Base-by-base conservation (phyloP, 805 yeast species). In the Torulaspora maleeae region DNA sequence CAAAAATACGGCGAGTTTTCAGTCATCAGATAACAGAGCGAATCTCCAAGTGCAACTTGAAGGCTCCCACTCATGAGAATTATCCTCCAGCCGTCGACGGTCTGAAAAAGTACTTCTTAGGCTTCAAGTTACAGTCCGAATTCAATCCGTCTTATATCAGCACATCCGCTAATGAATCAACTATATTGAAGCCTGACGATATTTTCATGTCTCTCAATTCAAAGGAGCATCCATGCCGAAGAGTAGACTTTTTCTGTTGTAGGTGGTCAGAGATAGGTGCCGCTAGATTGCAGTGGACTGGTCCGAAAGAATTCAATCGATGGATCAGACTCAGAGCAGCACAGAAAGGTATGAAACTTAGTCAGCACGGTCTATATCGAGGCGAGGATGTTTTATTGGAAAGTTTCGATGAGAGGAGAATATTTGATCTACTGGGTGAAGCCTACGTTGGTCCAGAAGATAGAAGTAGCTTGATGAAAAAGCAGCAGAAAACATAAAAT, bases 261-360 rank as follows among this genome's bases (percentile, higher is more conserved):
- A 55, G 48, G 43, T 64, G 63, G 62, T 54, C 60, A 3, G 63
- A 61, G 47, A 35, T 61, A 22, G 68, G 67, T n/a, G 59, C 67
- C 2, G 53, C 58, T 3, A 52, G 59, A 46, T 28, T 64, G n/a
- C 66, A 64, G 29, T 64, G 58, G 50, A 60, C 59, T 0, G 68
- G 68, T 3, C 58, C 65, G 7, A 53, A 51, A 16, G 67, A 63
- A 41, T 63, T 58, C 35, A 64, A 60, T 41, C 55, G 65, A 32
- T 56, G 60, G 56, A 38, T 63, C 24, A 46, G 67, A 33, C 12
- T 58, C 34, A 17, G 46, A 12, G 68, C 68, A 2, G 47, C 49
- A 3, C 38, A 52, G 6, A 55, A 53, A 43, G 66, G 66, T 3
- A 48, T 54, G 43, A 59, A 56, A 40, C 41, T 64, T 10, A 60